Evolutionary conservation across 495 filamentous ascomycete genomes (phyloP).

Genomic region (Tuber magnatum): DNA sequence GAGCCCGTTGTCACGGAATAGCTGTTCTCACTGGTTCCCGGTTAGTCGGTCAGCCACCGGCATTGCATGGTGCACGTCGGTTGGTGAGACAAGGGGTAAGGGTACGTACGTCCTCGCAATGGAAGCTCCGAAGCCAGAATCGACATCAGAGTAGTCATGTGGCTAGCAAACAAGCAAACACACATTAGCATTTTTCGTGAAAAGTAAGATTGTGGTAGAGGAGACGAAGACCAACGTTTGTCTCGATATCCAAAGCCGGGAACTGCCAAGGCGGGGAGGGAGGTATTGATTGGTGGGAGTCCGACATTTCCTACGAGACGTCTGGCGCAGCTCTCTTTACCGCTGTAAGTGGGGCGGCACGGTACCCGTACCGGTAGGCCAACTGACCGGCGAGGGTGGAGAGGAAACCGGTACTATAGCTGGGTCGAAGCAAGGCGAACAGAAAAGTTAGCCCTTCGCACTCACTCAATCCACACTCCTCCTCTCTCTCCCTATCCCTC

Average conservation of each 20-base stretch:
- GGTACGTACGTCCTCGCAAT: slow-evolving; percentile 16
- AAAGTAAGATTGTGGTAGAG: not conserved
- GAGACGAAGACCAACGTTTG: not conserved
- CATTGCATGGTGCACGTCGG: not conserved
- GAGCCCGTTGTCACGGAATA: slow-evolving; percentile 42
- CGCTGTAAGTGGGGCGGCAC: not conserved
- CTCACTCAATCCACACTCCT: not conserved
- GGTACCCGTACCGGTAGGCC: no score
- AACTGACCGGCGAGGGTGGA: not conserved
- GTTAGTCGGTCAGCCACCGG: not conserved
- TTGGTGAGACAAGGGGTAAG: not conserved
- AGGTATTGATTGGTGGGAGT: not conserved
- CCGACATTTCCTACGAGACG: not conserved
- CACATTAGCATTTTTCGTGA: not conserved
- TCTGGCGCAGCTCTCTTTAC: not conserved
- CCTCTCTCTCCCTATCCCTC: not conserved
- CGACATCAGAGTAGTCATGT: slow-evolving; percentile 21
- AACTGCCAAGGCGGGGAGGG: not conserved
- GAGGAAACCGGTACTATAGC: slow-evolving; percentile 1
- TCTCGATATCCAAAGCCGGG: not conserved
- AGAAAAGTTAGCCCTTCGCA: not conserved
- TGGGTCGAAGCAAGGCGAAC: not conserved
- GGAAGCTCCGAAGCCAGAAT: slow-evolving; percentile 25
- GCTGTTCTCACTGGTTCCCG: slow-evolving; percentile 11
- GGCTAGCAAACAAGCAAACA: not conserved